phyloP scores from a whole-genome alignment of 164 flowering plant genomes.

The Annona cherimola region DNA sequence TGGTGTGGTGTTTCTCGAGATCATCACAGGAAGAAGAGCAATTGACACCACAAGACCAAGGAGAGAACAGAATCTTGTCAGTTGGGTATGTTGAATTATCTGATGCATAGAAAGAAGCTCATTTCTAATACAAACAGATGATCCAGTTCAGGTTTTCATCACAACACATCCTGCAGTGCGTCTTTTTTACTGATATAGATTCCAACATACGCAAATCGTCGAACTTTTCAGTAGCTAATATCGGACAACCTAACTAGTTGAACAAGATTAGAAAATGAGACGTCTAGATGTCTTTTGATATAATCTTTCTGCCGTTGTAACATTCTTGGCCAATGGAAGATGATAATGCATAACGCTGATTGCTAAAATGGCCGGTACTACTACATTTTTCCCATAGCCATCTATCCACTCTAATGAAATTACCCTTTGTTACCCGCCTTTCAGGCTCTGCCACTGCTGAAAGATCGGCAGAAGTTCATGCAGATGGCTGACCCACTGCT shows the following conservation, averaged over 20 bases:
- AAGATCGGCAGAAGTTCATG: conserved; percentile 57
- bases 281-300: not conserved
- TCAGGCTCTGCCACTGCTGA: conserved; percentile 81
- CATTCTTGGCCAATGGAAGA: not conserved
- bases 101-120: not conserved
- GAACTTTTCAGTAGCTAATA: not conserved
- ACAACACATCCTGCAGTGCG: not conserved
- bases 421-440: not conserved
- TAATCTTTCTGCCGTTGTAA: not conserved
- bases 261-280: not conserved
- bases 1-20: conserved; percentile 86
- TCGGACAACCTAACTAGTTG: not conserved
- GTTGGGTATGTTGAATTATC: conserved; percentile 49
- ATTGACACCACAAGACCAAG: conserved; percentile 61
- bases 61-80: conserved; percentile 64
- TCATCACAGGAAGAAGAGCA: conserved; percentile 81
- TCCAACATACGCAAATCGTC: not conserved
- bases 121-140: no score
- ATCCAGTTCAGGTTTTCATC: not conserved
- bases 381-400: not conserved
- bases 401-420: not conserved
- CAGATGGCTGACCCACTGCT: conserved; percentile 80
- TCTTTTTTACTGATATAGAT: not conserved
- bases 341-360: not conserved
- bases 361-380: not conserved